Evolutionary conservation across 306 rosid genomes (phyloP).

Genomic region (Ormosia emarginata): DNA sequence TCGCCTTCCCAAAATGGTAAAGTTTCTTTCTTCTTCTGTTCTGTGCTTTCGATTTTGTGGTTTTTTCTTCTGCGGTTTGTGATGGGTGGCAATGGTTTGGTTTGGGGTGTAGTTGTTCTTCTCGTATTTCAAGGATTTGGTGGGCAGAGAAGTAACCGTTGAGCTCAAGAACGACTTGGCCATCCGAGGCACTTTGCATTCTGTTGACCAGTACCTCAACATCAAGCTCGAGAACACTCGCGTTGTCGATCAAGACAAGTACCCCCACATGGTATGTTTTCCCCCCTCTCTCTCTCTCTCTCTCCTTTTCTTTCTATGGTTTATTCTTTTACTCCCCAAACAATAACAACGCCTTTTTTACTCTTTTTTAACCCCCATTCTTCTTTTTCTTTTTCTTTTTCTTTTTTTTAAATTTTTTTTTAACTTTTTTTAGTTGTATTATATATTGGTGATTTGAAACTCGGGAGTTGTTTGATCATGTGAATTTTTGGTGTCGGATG

Average conservation of each 20-base stretch:
- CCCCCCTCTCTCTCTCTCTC: neutral
- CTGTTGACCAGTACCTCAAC: conserved; percentile 97
- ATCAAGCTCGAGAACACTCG: conserved; percentile 97
- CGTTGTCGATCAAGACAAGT: conserved; percentile 94
- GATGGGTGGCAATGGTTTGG: neutral
- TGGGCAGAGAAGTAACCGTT: conserved; percentile 94
- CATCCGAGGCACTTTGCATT: conserved; percentile 85
- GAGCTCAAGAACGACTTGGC: conserved; percentile 98
- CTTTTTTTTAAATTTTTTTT: too few species aligned
- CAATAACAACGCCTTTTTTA: too few species aligned
- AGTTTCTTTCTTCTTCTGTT: neutral
- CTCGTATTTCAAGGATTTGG: conserved; percentile 98
- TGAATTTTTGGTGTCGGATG: neutral
- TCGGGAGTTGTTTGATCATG: neutral
- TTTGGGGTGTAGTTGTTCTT: conserved; percentile 71
- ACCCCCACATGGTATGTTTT: conserved; percentile 82
- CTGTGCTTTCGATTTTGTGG: too few species aligned
- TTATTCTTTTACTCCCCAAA: neutral
- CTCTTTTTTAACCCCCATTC: too few species aligned
- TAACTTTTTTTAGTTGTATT: neutral
- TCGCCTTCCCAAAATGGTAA: conserved; percentile 14
- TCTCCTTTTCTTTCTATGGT: neutral
- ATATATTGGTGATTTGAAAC: neutral
- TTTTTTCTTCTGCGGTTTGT: neutral
- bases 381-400: too few species aligned